A percentile compares a stretch with the other conserved stretches of the same genome.
These are phyloP conservation scores for Hypoxylon subgilvum DNA, from an alignment of 495 filamentous ascomycete genomes.

Conservation along the genomic window DNA sequence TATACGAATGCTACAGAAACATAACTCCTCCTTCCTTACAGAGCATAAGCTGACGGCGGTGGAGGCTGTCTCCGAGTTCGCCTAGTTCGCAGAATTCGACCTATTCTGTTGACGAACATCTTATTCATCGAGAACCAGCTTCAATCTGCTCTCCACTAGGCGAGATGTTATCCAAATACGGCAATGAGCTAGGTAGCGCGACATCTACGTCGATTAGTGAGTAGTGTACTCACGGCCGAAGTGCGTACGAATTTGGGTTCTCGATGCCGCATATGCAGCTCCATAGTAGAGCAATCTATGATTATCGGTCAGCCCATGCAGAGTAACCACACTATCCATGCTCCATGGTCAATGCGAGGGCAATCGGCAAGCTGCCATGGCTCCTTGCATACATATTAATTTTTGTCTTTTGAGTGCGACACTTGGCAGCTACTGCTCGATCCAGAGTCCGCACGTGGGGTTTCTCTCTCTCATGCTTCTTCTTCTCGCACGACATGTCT, in stretches of 20 bases:
- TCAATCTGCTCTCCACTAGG: slow-evolving; percentile 9
- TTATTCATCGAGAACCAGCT: slow-evolving; percentile 11
- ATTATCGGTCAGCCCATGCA: slow-evolving; percentile 42
- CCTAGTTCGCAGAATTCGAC: slow-evolving; percentile 28
- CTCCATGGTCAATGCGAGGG: slow-evolving; percentile 37
- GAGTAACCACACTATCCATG: slow-evolving; percentile 34
- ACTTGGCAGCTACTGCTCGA: slow-evolving; percentile 20
- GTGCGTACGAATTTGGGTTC: slow-evolving; percentile 33
- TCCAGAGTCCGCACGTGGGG: slow-evolving; percentile 32
- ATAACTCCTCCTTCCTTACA: slow-evolving; percentile 14
- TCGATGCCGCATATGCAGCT: slow-evolving; percentile 34
- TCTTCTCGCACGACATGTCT: slow-evolving; percentile 31
- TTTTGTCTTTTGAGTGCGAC: slow-evolving; percentile 29
- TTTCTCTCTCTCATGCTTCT: slow-evolving; percentile 32
- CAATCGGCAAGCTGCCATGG: slow-evolving; percentile 40
- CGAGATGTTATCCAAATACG: slow-evolving; percentile 36
- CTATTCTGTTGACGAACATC: slow-evolving; percentile 21
- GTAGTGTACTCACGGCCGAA: too few relatives aligned
- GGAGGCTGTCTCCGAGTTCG: slow-evolving; percentile 17
- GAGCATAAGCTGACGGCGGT: slow-evolving; percentile 21
- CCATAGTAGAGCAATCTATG: slow-evolving; percentile 40
- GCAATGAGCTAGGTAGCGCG: slow-evolving; percentile 27
- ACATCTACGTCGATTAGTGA: too few relatives aligned
- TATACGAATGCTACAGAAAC: slow-evolving; percentile 18
- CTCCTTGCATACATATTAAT: slow-evolving; percentile 41